Conservation (phyloP, 495 filamentous ascomycete species). For the Hypoxylon subgilvum region DNA sequence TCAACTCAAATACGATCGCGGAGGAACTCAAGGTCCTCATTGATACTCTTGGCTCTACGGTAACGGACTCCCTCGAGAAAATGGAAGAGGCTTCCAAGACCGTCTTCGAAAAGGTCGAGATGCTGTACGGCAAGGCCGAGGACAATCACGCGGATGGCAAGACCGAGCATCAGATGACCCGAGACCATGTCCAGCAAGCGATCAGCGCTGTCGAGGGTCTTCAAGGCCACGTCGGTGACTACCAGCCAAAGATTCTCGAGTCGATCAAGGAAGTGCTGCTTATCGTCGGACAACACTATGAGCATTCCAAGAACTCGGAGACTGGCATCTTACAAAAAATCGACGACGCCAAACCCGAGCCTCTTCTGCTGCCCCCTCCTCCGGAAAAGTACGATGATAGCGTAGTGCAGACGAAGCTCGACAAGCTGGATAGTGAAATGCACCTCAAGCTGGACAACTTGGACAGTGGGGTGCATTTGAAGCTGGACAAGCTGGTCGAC, state of each 20-base stretch:
- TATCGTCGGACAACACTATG: constrained; percentile 80
- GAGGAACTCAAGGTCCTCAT: constrained; percentile 85
- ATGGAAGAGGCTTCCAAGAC: constrained; percentile 83
- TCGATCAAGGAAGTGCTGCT: constrained; percentile 81
- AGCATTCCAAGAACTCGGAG: constrained; percentile 63
- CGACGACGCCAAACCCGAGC: constrained; percentile 54
- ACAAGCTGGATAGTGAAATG: constrained; percentile 38
- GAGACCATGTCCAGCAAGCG: constrained; percentile 74
- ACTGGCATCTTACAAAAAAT: constrained; percentile 60
- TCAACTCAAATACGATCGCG: constrained; percentile 74
- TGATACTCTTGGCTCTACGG: constrained; percentile 79
- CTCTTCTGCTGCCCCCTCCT: constrained; percentile 46
- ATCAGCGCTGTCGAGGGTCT: constrained; percentile 74
- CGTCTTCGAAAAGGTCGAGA: constrained; percentile 78
- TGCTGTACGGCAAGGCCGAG: constrained; percentile 76
- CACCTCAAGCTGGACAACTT: constrained; percentile 31
- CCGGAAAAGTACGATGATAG: constrained; percentile 53
- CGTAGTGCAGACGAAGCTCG: constrained; percentile 41
- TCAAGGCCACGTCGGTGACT: constrained; percentile 75
- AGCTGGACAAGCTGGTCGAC: constrained; percentile 82
- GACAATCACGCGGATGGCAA: constrained; percentile 74
- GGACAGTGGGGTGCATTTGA: constrained; percentile 74
- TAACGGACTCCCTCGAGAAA: constrained; percentile 83
- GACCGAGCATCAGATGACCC: constrained; percentile 75
- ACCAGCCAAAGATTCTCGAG: constrained; percentile 82